A percentile compares a stretch with the other conserved stretches of the same genome.
phyloP scores from a whole-genome alignment of 768 basidiomycete species.

The Phaffia australis region DNA sequence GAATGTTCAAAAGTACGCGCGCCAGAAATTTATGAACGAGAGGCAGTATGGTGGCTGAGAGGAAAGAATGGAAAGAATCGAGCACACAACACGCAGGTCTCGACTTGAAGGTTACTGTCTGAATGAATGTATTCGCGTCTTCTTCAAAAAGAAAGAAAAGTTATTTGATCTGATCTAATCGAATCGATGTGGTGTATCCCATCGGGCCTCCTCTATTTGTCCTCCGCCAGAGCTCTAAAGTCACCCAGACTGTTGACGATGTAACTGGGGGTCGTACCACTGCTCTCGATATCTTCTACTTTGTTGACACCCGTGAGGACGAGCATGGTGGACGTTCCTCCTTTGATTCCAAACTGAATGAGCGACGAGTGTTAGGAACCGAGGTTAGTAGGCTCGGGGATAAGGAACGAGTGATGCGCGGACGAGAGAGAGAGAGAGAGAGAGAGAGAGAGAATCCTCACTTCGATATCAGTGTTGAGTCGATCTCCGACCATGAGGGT shows the following conservation, averaged over 20 bases:
- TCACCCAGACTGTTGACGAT: constrained; percentile 74
- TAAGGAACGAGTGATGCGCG: background rate
- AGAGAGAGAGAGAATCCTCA: background rate
- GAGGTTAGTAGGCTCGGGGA: too few relatives aligned
- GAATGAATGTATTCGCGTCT: too few relatives aligned
- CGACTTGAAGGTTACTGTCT: too few relatives aligned
- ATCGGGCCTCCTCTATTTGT: too few relatives aligned
- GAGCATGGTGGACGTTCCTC: constrained; percentile 74
- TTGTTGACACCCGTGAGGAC: constrained; percentile 84
- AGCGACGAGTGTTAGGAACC: background rate
- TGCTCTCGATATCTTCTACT: constrained; percentile 54
- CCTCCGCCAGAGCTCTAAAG: constrained; percentile 41
- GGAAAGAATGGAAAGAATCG: too few relatives aligned
- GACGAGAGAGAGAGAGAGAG: background rate
- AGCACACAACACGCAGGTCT: too few relatives aligned
- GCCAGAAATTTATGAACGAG: too few relatives aligned
- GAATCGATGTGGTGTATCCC: constrained; percentile 14
- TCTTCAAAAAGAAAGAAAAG: too few relatives aligned
- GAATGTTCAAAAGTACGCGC: too few relatives aligned
- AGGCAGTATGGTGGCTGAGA: too few relatives aligned
- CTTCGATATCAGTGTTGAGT: constrained; percentile 76
- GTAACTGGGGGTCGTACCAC: constrained; percentile 60
- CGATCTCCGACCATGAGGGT: constrained; percentile 96
- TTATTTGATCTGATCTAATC: too few relatives aligned
- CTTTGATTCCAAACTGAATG: constrained; percentile 65